A percentile compares a stretch with the other conserved stretches of the same genome.
Evolutionary conservation across 805 yeast species (phyloP).

Genomic region (Sungouiozyma ichnusensis): DNA sequence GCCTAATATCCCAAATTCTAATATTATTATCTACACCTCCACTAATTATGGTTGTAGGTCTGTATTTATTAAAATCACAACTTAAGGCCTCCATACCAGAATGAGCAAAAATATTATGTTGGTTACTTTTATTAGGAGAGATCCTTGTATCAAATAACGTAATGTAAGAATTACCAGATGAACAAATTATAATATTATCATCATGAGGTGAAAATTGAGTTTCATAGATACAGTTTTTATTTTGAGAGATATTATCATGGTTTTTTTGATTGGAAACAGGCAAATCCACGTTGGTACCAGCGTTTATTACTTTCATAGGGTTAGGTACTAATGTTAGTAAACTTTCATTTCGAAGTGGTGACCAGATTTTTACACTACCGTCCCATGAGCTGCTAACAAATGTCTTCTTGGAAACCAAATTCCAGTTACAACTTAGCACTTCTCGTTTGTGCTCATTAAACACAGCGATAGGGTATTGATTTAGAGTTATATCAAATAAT

Average conservation of each 20-base stretch:
- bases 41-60: conserved; percentile 67
- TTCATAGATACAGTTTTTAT: conserved; percentile 60
- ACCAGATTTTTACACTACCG: conserved; percentile 74
- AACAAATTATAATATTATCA: conserved; percentile 51
- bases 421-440: conserved; percentile 68
- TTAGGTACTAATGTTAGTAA: conserved; percentile 42
- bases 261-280: conserved; percentile 27
- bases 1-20: conserved; percentile 81
- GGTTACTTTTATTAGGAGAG: conserved; percentile 33
- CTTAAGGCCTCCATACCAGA: conserved; percentile 70
- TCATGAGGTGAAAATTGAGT: conserved; percentile 80
- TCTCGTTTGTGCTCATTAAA: conserved; percentile 72
- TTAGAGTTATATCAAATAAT: conserved; percentile 62
- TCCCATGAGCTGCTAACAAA: conserved; percentile 89
- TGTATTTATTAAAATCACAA: conserved; percentile 87
- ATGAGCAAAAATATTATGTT: conserved; percentile 56
- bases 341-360: conserved; percentile 45
- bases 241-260: conserved; percentile 24
- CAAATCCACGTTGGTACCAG: conserved; percentile 7
- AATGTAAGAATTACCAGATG: conserved; percentile 65
- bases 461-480: conserved; percentile 60
- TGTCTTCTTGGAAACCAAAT: conserved; percentile 50
- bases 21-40: conserved; percentile 87
- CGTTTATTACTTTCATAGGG: conserved; percentile 21
- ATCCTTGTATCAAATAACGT: conserved; percentile 76